Conservation (phyloP, 208 protist genomes). For the Novymonas esmeraldas region DNA sequence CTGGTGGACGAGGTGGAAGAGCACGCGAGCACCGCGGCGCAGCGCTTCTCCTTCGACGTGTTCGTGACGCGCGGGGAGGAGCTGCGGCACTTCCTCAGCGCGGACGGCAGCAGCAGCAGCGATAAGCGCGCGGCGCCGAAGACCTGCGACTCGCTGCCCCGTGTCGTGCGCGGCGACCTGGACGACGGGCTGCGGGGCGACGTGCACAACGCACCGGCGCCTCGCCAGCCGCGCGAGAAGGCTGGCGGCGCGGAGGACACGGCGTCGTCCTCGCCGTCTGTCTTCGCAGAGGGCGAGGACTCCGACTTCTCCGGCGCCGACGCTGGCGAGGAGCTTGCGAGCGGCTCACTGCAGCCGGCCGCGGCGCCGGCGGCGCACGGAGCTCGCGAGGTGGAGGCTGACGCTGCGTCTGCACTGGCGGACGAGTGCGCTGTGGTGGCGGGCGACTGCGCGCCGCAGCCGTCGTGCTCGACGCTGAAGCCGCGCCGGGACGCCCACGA, state of each 20-base stretch:
- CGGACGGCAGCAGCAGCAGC: not conserved
- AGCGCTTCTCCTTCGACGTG: not conserved
- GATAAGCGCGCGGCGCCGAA: not conserved
- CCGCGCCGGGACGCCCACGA: not conserved
- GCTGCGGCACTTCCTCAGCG: not conserved
- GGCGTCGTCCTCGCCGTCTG: not conserved
- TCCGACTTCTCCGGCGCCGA: not conserved
- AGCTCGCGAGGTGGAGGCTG: no score
- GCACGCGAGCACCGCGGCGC: not conserved
- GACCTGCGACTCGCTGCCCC: not conserved
- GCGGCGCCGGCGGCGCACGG: no score
- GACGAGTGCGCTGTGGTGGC: not conserved
- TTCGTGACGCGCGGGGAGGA: not conserved
- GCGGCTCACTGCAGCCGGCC: no score
- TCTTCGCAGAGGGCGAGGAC: not conserved
- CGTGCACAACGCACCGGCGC: not conserved
- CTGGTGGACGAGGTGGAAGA: not conserved
- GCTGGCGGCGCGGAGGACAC: not conserved
- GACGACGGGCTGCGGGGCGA: not conserved
- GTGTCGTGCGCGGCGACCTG: not conserved
- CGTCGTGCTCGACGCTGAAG: not conserved
- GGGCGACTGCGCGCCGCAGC: not conserved
- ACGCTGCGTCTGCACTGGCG: not conserved
- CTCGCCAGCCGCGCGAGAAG: not conserved
- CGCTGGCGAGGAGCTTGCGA: not conserved